Evolutionary conservation across 495 filamentous ascomycete genomes (phyloP).

Genomic region (Penicillium malachiteum): DNA sequence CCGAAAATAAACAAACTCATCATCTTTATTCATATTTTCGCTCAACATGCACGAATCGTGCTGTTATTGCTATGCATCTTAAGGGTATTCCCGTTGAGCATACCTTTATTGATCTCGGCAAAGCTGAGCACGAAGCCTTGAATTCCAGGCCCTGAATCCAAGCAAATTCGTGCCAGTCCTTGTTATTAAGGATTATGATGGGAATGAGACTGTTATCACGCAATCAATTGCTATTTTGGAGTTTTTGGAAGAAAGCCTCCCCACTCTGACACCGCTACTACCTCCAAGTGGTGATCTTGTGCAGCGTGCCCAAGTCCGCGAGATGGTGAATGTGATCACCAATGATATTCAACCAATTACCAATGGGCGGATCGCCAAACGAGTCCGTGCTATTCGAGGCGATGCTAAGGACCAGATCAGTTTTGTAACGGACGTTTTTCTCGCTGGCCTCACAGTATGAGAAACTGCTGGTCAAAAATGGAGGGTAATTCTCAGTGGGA

Average conservation of each 20-base stretch:
- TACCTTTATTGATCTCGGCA: neutral
- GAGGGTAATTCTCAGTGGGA: neutral
- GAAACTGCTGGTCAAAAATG: neutral
- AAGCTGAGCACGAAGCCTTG: neutral
- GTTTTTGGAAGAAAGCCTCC: neutral
- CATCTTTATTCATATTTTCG: neutral
- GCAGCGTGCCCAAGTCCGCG: neutral
- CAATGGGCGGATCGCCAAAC: neutral
- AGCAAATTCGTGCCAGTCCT: neutral
- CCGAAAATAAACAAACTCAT: too few relatives aligned
- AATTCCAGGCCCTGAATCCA: neutral
- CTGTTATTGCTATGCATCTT: neutral
- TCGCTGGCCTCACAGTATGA: neutral
- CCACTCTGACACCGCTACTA: neutral
- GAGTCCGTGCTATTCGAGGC: neutral
- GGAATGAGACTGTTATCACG: neutral
- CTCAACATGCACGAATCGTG: neutral
- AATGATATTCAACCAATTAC: neutral
- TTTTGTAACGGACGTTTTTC: neutral
- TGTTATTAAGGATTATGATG: neutral
- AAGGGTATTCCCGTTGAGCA: slow-evolving; percentile 2
- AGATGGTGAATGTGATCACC: neutral
- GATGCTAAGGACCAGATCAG: neutral
- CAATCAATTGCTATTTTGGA: neutral
- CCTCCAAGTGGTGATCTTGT: neutral